Evolutionary conservation across 768 basidiomycete genomes (phyloP).

Genomic region (Tulasnella calospora): DNA sequence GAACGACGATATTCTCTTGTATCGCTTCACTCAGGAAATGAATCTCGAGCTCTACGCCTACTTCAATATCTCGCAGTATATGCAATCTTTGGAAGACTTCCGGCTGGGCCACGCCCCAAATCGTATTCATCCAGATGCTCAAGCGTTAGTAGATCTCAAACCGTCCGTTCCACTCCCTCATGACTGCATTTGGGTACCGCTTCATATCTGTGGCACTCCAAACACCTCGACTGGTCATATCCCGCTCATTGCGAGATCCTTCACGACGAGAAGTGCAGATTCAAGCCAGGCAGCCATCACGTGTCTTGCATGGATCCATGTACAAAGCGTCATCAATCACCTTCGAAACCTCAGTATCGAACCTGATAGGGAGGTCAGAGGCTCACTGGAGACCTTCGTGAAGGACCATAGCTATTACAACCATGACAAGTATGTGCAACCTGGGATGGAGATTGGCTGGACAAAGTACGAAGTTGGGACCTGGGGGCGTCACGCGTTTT

Average conservation of each 20-base stretch:
- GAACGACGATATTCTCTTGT: background rate
- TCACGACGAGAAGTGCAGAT: background rate
- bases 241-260: background rate
- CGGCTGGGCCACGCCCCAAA: background rate
- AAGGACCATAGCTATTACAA: background rate
- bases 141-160: background rate
- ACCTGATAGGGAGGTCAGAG: background rate
- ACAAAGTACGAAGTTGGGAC: background rate
- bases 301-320: background rate
- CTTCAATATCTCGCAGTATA: background rate
- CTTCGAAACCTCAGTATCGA: background rate
- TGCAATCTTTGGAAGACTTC: background rate
- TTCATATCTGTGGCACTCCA: background rate
- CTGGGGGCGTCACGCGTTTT: background rate
- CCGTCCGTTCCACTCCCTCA: background rate
- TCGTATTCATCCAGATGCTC: background rate
- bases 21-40: background rate
- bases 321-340: background rate
- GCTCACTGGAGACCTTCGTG: background rate
- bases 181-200: background rate
- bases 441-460: background rate
- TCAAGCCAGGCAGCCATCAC: background rate
- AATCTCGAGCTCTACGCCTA: background rate
- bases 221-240: background rate
- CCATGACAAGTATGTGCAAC: background rate